A percentile compares a stretch with the other conserved stretches of the same genome.
These are phyloP conservation scores for Tieghemostelium lacteum DNA, from an alignment of 78 protist genomes.

Conservation along the genomic window DNA sequence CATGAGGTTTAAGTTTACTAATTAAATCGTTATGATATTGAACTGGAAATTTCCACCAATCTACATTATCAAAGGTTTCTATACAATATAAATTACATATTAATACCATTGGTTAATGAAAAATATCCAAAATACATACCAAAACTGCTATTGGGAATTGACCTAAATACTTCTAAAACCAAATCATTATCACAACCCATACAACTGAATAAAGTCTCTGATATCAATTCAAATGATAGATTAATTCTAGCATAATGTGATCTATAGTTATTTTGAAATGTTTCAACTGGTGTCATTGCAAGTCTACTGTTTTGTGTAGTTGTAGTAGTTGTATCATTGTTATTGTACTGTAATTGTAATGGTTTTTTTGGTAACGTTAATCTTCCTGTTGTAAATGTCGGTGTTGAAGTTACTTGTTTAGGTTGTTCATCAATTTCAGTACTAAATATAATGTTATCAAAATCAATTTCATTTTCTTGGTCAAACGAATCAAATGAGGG, in stretches of 20 bases:
- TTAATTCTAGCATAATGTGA: too few species aligned
- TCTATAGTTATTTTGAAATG: too few species aligned
- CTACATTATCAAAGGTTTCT: not conserved
- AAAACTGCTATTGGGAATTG: not conserved
- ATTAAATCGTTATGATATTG: not conserved
- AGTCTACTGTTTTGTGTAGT: not conserved
- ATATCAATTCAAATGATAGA: slow-evolving; percentile 11
- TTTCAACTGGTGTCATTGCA: too few species aligned
- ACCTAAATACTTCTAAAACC: not conserved
- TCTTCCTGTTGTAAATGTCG: not conserved
- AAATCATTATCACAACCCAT: not conserved
- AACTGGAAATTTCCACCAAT: not conserved
- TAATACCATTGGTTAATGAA: not conserved
- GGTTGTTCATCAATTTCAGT: not conserved
- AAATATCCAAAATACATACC: not conserved
- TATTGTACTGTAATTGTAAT: too few species aligned
- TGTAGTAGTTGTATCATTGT: too few species aligned
- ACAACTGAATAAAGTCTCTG: not conserved
- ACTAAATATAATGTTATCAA: not conserved
- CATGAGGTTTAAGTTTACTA: not conserved
- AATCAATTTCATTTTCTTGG: not conserved
- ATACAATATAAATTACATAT: not conserved
- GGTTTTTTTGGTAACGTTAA: not conserved
- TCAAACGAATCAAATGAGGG: too few species aligned
- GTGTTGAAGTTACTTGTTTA: not conserved